phyloP scores from a whole-genome alignment of 2,329 filamentous ascomycete species.

The Aspergillus neoniger region DNA sequence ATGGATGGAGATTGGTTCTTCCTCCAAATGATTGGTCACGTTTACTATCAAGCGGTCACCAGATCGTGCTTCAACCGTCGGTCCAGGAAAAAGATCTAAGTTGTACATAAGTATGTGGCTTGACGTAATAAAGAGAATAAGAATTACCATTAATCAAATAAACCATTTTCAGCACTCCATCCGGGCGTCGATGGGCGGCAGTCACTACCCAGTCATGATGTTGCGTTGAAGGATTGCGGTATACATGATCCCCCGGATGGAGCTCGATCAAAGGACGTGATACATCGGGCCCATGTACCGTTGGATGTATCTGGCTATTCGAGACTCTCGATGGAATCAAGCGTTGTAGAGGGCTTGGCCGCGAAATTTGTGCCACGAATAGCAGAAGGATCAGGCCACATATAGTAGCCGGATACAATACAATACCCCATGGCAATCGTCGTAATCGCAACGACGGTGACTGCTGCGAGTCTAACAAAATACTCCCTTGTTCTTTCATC shows the following conservation, averaged over 20 bases:
- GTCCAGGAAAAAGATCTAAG: conserved; percentile 50
- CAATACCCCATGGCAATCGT: not conserved
- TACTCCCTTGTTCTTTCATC: not conserved
- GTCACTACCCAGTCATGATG: conserved; percentile 47
- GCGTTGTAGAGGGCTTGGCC: not conserved
- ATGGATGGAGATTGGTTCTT: conserved; percentile 48
- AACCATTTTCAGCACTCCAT: conserved; percentile 54
- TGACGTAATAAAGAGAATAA: not conserved
- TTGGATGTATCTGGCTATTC: not conserved
- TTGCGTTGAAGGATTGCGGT: conserved; percentile 37
- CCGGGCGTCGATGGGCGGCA: conserved; percentile 42
- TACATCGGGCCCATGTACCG: conserved; percentile 1
- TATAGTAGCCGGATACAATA: conserved; percentile 20
- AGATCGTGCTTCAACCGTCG: conserved; percentile 51
- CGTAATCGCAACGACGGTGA: not conserved
- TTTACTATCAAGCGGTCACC: conserved; percentile 50
- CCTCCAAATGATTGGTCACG: conserved; percentile 44
- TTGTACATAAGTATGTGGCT: not conserved
- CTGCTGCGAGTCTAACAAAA: not conserved
- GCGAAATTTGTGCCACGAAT: conserved; percentile 17
- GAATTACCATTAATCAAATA: conserved; percentile 54
- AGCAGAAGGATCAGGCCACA: conserved; percentile 19
- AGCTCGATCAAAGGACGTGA: conserved; percentile 32
- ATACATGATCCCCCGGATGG: conserved; percentile 48
- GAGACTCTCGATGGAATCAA: not conserved